Conservation (phyloP, 345 rosid genomes). For the Brassica rapa region DNA sequence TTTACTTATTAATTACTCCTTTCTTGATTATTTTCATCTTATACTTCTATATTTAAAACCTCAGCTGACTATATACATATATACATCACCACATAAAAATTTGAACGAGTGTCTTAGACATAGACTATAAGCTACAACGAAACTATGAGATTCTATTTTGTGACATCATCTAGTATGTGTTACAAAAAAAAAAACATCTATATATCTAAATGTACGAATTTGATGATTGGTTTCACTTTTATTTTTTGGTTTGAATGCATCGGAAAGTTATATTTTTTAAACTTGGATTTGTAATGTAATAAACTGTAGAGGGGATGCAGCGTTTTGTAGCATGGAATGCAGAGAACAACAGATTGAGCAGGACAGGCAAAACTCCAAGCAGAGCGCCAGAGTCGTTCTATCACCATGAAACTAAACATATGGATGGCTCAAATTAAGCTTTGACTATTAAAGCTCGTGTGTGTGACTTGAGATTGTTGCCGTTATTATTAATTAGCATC, state of each 20-base stretch:
- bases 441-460: constrained; percentile 1
- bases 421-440: constrained; percentile 14
- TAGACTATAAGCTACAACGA: neutral
- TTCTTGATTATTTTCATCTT: neutral
- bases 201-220: neutral
- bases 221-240: neutral
- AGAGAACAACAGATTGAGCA: constrained; percentile 74
- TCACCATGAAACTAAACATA: constrained; percentile 19
- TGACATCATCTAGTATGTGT: neutral
- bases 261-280: neutral
- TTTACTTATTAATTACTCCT: neutral
- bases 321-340: constrained; percentile 84
- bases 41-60: neutral
- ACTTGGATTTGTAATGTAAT: constrained; percentile 1
- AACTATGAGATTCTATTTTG: neutral
- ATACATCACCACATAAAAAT: neutral
- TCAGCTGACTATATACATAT: neutral
- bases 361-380: constrained; percentile 54
- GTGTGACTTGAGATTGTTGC: constrained; percentile 12
- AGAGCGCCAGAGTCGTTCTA: neutral
- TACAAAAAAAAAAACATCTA: no score
- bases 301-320: constrained; percentile 71
- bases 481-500: neutral
- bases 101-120: neutral
- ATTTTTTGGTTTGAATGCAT: neutral